Percentiles rank a stretch among this genome's conserved stretches.
phyloP scores from a whole-genome alignment of 2,329 filamentous ascomycete species.

The Didymellaceae sp. region DNA sequence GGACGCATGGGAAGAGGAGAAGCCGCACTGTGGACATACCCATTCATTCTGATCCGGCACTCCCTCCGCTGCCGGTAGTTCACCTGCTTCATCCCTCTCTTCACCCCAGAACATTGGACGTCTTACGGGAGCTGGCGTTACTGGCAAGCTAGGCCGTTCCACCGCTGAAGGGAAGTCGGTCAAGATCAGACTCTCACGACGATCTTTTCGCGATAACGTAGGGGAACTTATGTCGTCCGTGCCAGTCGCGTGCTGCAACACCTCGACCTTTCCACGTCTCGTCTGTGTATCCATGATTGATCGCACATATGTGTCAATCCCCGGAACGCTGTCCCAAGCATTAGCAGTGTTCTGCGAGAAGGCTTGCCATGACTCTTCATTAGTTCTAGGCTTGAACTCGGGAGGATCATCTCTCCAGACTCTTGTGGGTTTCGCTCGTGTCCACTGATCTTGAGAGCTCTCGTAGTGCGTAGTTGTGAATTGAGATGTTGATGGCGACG shows the following conservation, averaged over 20 bases:
- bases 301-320: slow-evolving; percentile 87
- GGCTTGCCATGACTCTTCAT: slow-evolving; percentile 70
- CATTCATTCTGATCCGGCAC: slow-evolving; percentile 89
- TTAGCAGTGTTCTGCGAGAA: slow-evolving; percentile 73
- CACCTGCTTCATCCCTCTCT: slow-evolving; percentile 61
- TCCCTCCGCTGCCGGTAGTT: slow-evolving; percentile 77
- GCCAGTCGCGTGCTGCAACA: slow-evolving; percentile 40
- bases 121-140: slow-evolving; percentile 83
- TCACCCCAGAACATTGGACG: slow-evolving; percentile 72
- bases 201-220: slow-evolving; percentile 40
- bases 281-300: slow-evolving; percentile 68
- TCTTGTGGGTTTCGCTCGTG: slow-evolving; percentile 13
- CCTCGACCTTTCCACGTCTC: slow-evolving; percentile 56
- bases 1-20: slow-evolving; percentile 42
- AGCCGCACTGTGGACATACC: slow-evolving; percentile 72
- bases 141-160: slow-evolving; percentile 86
- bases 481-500: slow-evolving; percentile 27
- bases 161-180: slow-evolving; percentile 86
- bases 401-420: slow-evolving; percentile 14
- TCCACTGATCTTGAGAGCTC: slow-evolving; percentile 18
- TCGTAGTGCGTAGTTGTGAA: slow-evolving; percentile 44
- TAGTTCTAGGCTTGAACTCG: slow-evolving; percentile 27
- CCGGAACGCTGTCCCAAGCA: slow-evolving; percentile 90
- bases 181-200: slow-evolving; percentile 68
- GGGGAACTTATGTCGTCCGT: slow-evolving; percentile 44